phyloP scores from a whole-genome alignment of 257 asterid species.

The Perilla frutescens region DNA sequence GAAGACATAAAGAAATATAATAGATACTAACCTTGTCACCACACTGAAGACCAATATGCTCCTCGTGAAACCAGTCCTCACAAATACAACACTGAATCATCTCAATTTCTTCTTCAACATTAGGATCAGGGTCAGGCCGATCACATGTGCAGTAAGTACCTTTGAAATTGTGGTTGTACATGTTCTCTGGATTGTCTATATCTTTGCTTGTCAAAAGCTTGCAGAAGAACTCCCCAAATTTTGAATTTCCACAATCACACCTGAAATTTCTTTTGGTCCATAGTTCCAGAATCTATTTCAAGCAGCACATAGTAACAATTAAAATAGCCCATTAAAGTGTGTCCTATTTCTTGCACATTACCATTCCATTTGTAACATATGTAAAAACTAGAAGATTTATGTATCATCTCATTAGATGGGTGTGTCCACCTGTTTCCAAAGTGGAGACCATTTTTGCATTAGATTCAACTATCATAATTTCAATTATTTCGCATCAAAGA shows the following conservation, averaged over 20 bases:
- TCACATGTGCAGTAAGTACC: slow-evolving; percentile 96
- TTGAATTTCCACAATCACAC: slow-evolving; percentile 99
- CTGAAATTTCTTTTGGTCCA: slow-evolving; percentile 96
- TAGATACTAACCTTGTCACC: slow-evolving; percentile 63
- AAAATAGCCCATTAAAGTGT: not conserved
- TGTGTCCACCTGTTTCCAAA: not conserved
- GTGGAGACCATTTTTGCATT: not conserved
- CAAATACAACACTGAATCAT: slow-evolving; percentile 96
- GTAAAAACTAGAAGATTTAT: not conserved
- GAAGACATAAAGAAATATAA: not conserved
- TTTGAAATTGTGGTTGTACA: slow-evolving; percentile 87
- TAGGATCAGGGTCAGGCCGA: slow-evolving; percentile 92
- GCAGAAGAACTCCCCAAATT: slow-evolving; percentile 86
- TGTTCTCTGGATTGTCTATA: slow-evolving; percentile 65
- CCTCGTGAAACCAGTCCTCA: slow-evolving; percentile 99
- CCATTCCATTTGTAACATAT: slow-evolving; percentile 2
- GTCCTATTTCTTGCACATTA: not conserved
- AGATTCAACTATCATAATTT: not conserved
- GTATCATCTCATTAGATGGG: not conserved
- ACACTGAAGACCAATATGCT: slow-evolving; percentile 78
- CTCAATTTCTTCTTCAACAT: slow-evolving; percentile 87
- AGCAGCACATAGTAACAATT: slow-evolving; percentile 32
- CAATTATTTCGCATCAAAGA: not conserved
- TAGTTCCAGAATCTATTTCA: slow-evolving; percentile 81
- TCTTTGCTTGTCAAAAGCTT: slow-evolving; percentile 89